These are phyloP conservation scores for Russula earlei DNA, from an alignment of 768 basidiomycete genomes.

Conservation along the genomic window DNA sequence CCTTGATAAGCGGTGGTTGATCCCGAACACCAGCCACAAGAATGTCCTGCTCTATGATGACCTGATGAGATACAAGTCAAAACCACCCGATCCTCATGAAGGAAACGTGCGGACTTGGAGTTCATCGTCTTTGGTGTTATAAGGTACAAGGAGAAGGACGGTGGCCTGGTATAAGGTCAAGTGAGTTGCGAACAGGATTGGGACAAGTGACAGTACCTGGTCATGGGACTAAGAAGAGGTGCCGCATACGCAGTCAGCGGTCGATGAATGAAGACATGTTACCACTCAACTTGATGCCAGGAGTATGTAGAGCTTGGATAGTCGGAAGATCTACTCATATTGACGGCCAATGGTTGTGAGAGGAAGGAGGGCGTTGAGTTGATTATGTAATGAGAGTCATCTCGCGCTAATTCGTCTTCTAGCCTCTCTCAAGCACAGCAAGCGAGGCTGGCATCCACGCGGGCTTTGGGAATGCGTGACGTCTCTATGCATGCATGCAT, in stretches of 20 bases:
- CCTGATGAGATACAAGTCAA: slow-evolving; percentile 32
- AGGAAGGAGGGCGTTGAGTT: background rate
- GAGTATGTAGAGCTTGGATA: slow-evolving; percentile 44
- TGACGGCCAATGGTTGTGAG: background rate
- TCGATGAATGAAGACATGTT: background rate
- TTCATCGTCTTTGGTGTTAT: slow-evolving; percentile 61
- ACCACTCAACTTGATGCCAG: slow-evolving; percentile 69
- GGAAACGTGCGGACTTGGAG: slow-evolving; percentile 33
- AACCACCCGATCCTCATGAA: background rate
- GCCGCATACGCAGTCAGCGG: background rate
- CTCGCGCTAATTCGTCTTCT: background rate
- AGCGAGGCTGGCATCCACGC: background rate
- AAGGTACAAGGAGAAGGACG: slow-evolving; percentile 64
- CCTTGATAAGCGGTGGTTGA: slow-evolving; percentile 65
- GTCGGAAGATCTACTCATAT: slow-evolving; percentile 9
- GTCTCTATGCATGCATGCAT: background rate
- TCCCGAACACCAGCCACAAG: slow-evolving; percentile 67
- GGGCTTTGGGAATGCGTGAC: slow-evolving; percentile 7
- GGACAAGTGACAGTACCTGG: slow-evolving; percentile 44
- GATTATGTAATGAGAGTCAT: slow-evolving; percentile 1
- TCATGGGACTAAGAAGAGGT: slow-evolving; percentile 70
- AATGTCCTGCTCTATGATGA: slow-evolving; percentile 60
- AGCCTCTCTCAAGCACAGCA: background rate
- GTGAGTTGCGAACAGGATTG: slow-evolving; percentile 17
- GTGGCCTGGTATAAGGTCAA: slow-evolving; percentile 46